Evolutionary conservation across 441 rosid genomes (phyloP), one percentile per base, ranked within the genome.

Genomic region (Brassica hybrid): DNA sequence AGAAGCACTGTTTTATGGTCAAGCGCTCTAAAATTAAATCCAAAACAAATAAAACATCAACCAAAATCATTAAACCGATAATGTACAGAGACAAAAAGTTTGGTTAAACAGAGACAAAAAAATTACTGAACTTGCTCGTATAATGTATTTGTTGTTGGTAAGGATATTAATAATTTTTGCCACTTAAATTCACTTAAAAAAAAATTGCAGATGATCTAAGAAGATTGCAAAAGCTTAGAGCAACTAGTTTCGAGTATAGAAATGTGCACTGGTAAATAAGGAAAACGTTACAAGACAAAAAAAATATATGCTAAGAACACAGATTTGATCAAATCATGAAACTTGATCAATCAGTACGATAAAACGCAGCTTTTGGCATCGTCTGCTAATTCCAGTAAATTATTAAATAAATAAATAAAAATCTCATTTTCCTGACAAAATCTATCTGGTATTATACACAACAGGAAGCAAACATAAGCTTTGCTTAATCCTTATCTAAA

Each of bases 361-460:
- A 30, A 32, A 41, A 63, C n/a, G 67, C 16, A 67, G 8, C 16
- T 60, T 59, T 27, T 6, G 65, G 19, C 25, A 30, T 75, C 41
- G 54, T 68, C 45, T 62, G 57, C 73, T 68, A 69, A 65, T 65
- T 65, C 18, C 71, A 64, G 13, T 34, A 67, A 63, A 56, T 70
- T 70, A 70, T 69, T 8, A 59, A 59, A 38, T 32, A 38, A 16
- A 70, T 2, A 52, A 30, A 8, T 18, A 32, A 34, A 61, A 14
- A 17, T 36, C 45, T 21, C 12, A 18, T 6, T 30, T 63, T 50
- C 61, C 76, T 67, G 74, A 61, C 77, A 73, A 78, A 73, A 73
- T 72, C 81, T 72, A 64, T 76, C 43, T 62, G 63, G 67, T 52
- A 69, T n/a, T 76, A 34, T 76, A 78, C 62, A 78, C 73, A 67